Evolutionary conservation across 495 filamentous ascomycete species (phyloP).

Genomic region (Terfezia boudieri): DNA sequence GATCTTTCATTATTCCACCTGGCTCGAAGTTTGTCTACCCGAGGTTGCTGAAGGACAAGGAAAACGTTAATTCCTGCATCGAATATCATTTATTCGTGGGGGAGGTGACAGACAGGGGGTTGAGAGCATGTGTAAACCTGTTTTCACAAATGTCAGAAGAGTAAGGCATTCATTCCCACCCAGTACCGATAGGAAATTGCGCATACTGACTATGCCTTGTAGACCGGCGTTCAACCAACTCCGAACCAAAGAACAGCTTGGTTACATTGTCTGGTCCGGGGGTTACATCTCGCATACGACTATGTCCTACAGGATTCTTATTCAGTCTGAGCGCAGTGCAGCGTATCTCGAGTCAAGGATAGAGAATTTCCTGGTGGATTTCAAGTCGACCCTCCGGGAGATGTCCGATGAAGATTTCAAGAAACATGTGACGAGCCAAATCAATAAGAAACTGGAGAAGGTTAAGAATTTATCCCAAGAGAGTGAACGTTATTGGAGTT

Average conservation of each 20-base stretch:
- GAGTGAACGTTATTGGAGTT: slow-evolving; percentile 56
- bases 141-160: slow-evolving; percentile 85
- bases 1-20: slow-evolving; percentile 54
- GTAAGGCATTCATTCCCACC: slow-evolving; percentile 7
- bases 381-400: slow-evolving; percentile 38
- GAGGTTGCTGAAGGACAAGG: slow-evolving; percentile 59
- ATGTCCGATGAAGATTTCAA: slow-evolving; percentile 80
- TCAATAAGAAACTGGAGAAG: slow-evolving; percentile 76
- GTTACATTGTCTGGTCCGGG: slow-evolving; percentile 85
- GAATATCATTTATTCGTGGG: slow-evolving; percentile 76
- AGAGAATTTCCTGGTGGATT: slow-evolving; percentile 52
- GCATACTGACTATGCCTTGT: neutral
- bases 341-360: slow-evolving; percentile 71
- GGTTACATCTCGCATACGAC: slow-evolving; percentile 43
- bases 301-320: slow-evolving; percentile 69
- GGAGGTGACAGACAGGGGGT: slow-evolving; percentile 36
- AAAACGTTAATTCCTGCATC: slow-evolving; percentile 92
- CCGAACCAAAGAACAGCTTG: slow-evolving; percentile 90
- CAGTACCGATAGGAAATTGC: too few species aligned
- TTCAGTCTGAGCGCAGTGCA: slow-evolving; percentile 75
- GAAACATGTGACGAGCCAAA: slow-evolving; percentile 67
- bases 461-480: slow-evolving; percentile 82
- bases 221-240: slow-evolving; percentile 72
- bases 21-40: slow-evolving; percentile 68
- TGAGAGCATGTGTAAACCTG: slow-evolving; percentile 57